Percentiles rank a stretch among this genome's conserved stretches.
phyloP scores from a whole-genome alignment of 495 filamentous ascomycete species.

The Pseudoneurospora amorphoporcata region DNA sequence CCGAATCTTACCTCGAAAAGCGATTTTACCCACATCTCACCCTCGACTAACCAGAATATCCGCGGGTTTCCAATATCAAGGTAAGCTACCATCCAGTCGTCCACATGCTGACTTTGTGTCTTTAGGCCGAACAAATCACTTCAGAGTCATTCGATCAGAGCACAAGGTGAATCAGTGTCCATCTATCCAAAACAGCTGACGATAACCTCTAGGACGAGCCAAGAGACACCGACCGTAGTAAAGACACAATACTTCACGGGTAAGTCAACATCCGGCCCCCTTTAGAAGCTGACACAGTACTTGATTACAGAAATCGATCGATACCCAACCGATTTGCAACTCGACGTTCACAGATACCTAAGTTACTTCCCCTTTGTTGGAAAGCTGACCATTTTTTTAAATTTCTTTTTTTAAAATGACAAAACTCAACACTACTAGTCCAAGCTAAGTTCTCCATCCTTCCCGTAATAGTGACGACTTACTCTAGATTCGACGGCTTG shows the following conservation, averaged over 20 bases:
- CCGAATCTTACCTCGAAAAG: no score
- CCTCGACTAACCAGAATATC: background rate
- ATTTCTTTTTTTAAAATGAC: background rate
- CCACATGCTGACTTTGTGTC: background rate
- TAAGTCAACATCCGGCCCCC: background rate
- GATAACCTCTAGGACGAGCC: background rate
- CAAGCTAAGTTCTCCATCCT: background rate
- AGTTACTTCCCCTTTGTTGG: background rate
- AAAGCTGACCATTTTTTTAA: background rate
- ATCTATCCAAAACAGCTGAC: background rate
- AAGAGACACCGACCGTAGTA: background rate
- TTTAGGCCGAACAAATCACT: background rate
- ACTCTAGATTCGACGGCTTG: no score
- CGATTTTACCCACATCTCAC: background rate
- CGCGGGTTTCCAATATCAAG: background rate
- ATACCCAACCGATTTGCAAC: background rate
- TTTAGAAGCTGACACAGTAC: background rate
- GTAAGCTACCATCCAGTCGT: background rate
- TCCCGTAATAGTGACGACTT: background rate
- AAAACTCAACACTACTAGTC: background rate
- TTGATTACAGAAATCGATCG: background rate
- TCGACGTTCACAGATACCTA: background rate
- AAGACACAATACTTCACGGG: background rate
- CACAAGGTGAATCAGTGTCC: background rate
- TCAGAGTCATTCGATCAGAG: background rate